Base-by-base conservation (phyloP, 352 stramenopile species). In the Thalassiosira ordinaria region DNA sequence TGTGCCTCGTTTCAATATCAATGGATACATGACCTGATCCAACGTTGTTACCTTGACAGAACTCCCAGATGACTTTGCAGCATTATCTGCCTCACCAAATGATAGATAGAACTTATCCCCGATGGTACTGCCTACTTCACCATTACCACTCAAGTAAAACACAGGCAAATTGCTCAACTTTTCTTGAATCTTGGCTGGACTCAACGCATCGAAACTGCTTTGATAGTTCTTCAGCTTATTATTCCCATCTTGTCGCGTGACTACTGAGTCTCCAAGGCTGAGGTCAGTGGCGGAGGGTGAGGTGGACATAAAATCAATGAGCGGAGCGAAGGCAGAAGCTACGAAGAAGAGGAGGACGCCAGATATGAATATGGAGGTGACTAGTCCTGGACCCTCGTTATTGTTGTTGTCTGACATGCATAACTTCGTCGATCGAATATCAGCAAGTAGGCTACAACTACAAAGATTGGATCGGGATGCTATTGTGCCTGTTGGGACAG, bases 121-220 rank as follows among this genome's bases (percentile, higher is more conserved):
- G 61, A 85, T 78, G 14, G 13, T 80, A 27, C 7, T 46, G 7
- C 60, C 60, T n/a, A n/a, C n/a, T n/a, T n/a, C n/a, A 24, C 5
- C 27, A 70, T 72, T 27, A 14, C 9, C 44, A 14, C 62, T 46
- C 5, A 85, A 24, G 41, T 83, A 89, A 78, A 89, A 89, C 13
- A 89, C 74, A n/a, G 82, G 82, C 49, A 89, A 71, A 55, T 78
- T 72, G 18, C 65, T 78, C 22, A 89, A 59, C 47, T 89, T 89
- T 31, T 85, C 65, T 61, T 87, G 82, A 51, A 89, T 81, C n/a
- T 68, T 75, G 7, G 69, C 31, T 31, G 65, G 37, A 33, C 62
- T 84, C 8, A 89, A 41, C 5, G 64, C 35, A 63, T 85, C 74
- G 59, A 85, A 73, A 63, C 76, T 82, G 49, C 35, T 76, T 52